Evolutionary conservation across 2,329 filamentous ascomycete genomes (phyloP), one percentile per base, ranked within the genome.

Genomic region (Didymella glomerata): DNA sequence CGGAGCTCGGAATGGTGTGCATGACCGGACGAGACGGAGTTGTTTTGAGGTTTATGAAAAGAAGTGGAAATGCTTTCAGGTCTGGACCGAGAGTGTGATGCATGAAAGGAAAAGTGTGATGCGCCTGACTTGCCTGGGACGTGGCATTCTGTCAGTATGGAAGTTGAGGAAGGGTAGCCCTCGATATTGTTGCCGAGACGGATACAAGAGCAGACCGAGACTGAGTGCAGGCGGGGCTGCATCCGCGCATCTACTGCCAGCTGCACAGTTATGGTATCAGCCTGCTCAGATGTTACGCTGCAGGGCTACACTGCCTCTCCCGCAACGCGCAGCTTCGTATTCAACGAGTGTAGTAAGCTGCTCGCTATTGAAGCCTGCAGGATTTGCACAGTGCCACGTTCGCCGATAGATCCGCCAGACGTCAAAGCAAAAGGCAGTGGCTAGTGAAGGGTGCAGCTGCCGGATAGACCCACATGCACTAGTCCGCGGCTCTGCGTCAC

Each of bases 11-110:
- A 30, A 48, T 22, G 41, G 42, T 46, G 18, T 30, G 48, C 47
- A 48, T 50, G 20, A 34, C 65, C 68, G 65, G 66, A 62, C 58
- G 46, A 64, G 59, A 57, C 42, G 63, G 65, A 63, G 20, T 44
- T 58, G 64, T 34, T 22, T 18, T 18, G 13, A 40, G 5, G 40
- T 44, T 48, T 54, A 51, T 51, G 45, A 27, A 34, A 42, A 50
- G 41, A 52, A 45, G 34, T 58, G 46, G 54, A 28, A 47, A 34
- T 38, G 40, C 11, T 20, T 34, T 24, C 49, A 34, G 41, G 47
- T 48, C 58, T 34, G 14, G 57, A 60, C 42, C 40, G 13, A 44
- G 50, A 51, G 18, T 38, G 27, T 41, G 46, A 45, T 45, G 40
- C 34, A 27, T 44, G 34, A 47, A 28, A 18, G 32, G 34, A 38